phyloP scores from a whole-genome alignment of 148 eudicot species.

The Rhododendron molle region DNA sequence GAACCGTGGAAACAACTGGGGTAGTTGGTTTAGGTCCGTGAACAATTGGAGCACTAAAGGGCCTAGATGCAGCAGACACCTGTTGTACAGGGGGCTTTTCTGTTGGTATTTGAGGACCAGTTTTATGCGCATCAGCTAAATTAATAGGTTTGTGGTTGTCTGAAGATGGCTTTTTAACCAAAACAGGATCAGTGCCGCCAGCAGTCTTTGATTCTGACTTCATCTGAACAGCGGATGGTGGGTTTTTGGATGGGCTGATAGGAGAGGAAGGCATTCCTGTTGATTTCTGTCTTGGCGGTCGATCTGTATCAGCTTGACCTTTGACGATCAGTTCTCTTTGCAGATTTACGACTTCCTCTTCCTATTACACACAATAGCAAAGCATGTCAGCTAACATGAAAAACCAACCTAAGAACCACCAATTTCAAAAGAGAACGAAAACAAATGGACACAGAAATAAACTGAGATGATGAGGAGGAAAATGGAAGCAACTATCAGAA shows the following conservation, averaged over 20 bases:
- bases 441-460: not conserved
- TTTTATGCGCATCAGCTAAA: constrained; percentile 32
- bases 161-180: constrained; percentile 32
- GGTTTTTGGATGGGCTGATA: constrained; percentile 44
- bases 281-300: constrained; percentile 27
- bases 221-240: constrained; percentile 16
- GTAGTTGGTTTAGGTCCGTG: constrained; percentile 44
- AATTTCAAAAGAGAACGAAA: not conserved
- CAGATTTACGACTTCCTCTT: constrained; percentile 41
- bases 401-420: not conserved
- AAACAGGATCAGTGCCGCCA: constrained; percentile 22
- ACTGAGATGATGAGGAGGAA: not conserved
- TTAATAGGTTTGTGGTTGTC: constrained; percentile 24
- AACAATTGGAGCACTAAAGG: constrained; percentile 73
- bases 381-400: not conserved
- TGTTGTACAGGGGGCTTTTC: constrained; percentile 34
- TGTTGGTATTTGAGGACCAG: constrained; percentile 32
- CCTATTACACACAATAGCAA: constrained; percentile 28
- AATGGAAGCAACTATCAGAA: not conserved
- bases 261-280: constrained; percentile 24
- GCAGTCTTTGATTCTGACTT: constrained; percentile 29
- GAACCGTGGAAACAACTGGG: constrained; percentile 45
- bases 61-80: constrained; percentile 54
- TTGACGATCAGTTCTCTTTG: constrained; percentile 41
- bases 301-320: constrained; percentile 28